Evolutionary conservation across 257 asterid species (phyloP).

Genomic region (Jasminum sambac): DNA sequence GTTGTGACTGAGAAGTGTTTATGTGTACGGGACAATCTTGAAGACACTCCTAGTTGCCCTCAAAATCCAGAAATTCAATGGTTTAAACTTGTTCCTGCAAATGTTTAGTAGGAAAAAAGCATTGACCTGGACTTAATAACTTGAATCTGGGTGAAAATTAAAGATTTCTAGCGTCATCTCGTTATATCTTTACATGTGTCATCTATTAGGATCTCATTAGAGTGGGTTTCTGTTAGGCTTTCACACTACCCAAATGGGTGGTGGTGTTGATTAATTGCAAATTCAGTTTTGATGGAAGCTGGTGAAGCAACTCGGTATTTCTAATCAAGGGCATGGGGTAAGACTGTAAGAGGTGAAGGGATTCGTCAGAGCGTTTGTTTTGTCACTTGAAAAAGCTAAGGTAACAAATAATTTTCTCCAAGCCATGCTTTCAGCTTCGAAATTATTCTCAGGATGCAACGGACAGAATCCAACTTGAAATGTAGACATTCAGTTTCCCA

Average conservation of each 20-base stretch:
- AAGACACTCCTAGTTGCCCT: constrained; percentile 37
- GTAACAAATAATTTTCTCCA: not conserved
- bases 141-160: not conserved
- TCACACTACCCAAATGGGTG: not conserved
- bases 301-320: not conserved
- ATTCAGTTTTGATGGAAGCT: not conserved
- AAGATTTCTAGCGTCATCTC: not conserved
- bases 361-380: not conserved
- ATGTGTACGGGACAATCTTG: constrained; percentile 39
- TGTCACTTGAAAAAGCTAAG: not conserved
- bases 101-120: constrained; percentile 17
- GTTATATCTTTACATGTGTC: not conserved
- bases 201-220: not conserved
- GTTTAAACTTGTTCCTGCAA: constrained; percentile 59
- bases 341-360: not conserved
- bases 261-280: not conserved
- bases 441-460: not conserved
- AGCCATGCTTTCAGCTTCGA: not conserved
- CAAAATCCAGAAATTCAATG: constrained; percentile 65
- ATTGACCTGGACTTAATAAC: not conserved
- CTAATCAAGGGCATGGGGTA: not conserved
- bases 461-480: not conserved
- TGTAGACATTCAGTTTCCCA: not conserved
- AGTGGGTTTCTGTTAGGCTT: not conserved
- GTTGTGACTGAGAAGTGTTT: constrained; percentile 55